Evolutionary conservation across 2,329 filamentous ascomycete species (phyloP), one percentile per base, ranked within the genome.

Genomic region (Trichoderma sp.): DNA sequence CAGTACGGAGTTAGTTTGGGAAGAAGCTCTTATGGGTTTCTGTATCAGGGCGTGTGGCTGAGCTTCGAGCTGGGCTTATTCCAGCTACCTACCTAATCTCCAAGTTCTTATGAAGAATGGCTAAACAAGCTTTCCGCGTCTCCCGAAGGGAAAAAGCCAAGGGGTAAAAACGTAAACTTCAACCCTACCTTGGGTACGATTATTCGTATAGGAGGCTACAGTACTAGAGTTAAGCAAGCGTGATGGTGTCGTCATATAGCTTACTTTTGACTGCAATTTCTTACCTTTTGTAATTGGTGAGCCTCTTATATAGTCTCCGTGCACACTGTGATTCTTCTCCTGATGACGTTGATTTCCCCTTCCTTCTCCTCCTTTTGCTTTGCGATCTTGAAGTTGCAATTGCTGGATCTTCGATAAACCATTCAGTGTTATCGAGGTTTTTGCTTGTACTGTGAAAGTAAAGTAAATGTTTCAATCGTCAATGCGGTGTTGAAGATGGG

Each of bases 171-270:
- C 15, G 14, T 0, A 44, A 45, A 57, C 2, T 24, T 5, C 34
- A 39, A 39, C 34, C 7, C 3, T 30, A 30, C 5, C 28, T 30
- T 30, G 6, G 28, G 6, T 7, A 30, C 28, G n/a, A 34, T 34
- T 9, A 34, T 30, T 54, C 39, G 14, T 41, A 39, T 5, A 30
- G 19, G 30, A 26, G 26, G 28, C 7, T 30, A 30, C n/a, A 41
- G 48, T 48, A n/a, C n/a, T 21, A 39, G 43, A 34, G 21, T 47
- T 50, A n/a, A 14, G 56, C 21, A 15, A 24, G 28, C 41, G 26
- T 19, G 41, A 14, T 21, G 48, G 19, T 59, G 56, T 59, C 56
- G 56, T 59, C 56, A 59, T 59, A n/a, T 39, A 50, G 41, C 45
- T 59, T 17, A 39, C 56, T 59, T 59, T 59, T 59, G n/a, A 21